A percentile compares a stretch with the other conserved stretches of the same genome.
phyloP scores from a whole-genome alignment of 2,329 filamentous ascomycete species.

The Raffaelea deltoideospora region DNA sequence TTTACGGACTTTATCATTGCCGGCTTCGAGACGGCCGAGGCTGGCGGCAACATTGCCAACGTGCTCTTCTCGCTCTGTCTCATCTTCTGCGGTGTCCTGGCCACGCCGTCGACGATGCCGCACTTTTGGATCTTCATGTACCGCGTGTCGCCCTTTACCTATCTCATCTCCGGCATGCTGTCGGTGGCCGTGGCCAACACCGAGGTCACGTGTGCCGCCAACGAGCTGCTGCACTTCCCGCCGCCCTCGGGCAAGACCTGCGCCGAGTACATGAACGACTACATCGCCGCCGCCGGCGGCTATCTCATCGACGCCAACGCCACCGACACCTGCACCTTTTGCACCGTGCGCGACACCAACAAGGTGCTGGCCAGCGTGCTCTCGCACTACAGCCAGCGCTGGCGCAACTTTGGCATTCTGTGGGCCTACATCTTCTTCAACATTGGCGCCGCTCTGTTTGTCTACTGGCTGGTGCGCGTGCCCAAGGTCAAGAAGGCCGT shows the following conservation, averaged over 20 bases:
- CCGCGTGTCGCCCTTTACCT: conserved; percentile 67
- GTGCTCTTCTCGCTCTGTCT: conserved; percentile 42
- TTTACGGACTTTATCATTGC: conserved; percentile 64
- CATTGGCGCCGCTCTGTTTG: conserved; percentile 25
- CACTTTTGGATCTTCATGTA: conserved; percentile 78
- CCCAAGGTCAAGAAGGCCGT: conserved; percentile 10
- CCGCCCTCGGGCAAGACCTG: conserved; percentile 46
- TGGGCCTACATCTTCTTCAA: conserved; percentile 40
- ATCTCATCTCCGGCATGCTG: conserved; percentile 60
- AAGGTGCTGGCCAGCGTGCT: conserved; percentile 30
- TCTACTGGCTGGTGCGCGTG: conserved; percentile 13
- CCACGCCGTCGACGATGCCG: conserved; percentile 40
- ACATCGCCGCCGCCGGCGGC: conserved; percentile 33
- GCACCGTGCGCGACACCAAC: conserved; percentile 36
- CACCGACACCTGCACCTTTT: conserved; percentile 39
- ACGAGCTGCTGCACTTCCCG: conserved; percentile 55
- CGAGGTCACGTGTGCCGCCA: conserved; percentile 46
- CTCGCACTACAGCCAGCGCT: conserved; percentile 41
- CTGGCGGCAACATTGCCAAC: conserved; percentile 47
- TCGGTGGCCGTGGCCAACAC: conserved; percentile 55
- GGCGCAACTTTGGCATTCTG: conserved; percentile 52
- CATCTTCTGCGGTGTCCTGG: conserved; percentile 48
- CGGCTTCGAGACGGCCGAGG: conserved; percentile 52
- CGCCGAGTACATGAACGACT: conserved; percentile 37
- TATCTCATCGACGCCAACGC: conserved; percentile 33